phyloP scores from a whole-genome alignment of 2,329 filamentous ascomycete species.

The Apiospora hydei region DNA sequence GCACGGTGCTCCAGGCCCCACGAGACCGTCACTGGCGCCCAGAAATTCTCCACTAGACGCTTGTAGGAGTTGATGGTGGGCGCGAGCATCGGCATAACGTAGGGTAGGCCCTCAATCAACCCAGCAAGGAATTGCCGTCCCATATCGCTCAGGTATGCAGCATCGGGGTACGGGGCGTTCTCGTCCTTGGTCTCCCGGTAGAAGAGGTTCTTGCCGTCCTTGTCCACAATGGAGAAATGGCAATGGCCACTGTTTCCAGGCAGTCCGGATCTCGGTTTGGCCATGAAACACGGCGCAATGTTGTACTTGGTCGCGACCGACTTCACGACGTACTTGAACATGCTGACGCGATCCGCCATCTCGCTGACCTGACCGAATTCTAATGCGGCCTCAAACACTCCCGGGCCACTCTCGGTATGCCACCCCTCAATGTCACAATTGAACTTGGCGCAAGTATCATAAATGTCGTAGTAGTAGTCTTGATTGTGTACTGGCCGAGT shows the following conservation, averaged over 20 bases:
- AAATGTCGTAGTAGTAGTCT: constrained; percentile 84
- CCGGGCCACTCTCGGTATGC: constrained; percentile 84
- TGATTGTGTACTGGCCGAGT: constrained; percentile 79
- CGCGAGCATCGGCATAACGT: constrained; percentile 94
- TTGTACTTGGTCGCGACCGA: constrained; percentile 85
- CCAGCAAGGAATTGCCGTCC: constrained; percentile 94
- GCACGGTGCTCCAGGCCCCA: constrained; percentile 97
- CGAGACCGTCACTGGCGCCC: constrained; percentile 96
- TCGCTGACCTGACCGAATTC: constrained; percentile 86
- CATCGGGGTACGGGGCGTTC: constrained; percentile 75
- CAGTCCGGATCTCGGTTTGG: constrained; percentile 88
- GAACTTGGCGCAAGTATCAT: constrained; percentile 73
- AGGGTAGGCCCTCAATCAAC: constrained; percentile 84
- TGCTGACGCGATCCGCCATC: constrained; percentile 89
- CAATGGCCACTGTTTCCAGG: constrained; percentile 97
- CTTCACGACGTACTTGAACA: constrained; percentile 97
- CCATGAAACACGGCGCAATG: constrained; percentile 98
- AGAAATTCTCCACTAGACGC: constrained; percentile 97
- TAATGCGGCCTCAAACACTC: constrained; percentile 93
- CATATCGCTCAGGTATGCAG: constrained; percentile 82
- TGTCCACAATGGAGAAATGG: constrained; percentile 87
- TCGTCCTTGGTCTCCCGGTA: constrained; percentile 75
- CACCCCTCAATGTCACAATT: constrained; percentile 79
- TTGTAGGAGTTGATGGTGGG: constrained; percentile 99
- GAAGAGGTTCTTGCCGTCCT: constrained; percentile 84